Base-by-base conservation (phyloP, 83 land plant genomes). In the Diphasiastrum complanatum region DNA sequence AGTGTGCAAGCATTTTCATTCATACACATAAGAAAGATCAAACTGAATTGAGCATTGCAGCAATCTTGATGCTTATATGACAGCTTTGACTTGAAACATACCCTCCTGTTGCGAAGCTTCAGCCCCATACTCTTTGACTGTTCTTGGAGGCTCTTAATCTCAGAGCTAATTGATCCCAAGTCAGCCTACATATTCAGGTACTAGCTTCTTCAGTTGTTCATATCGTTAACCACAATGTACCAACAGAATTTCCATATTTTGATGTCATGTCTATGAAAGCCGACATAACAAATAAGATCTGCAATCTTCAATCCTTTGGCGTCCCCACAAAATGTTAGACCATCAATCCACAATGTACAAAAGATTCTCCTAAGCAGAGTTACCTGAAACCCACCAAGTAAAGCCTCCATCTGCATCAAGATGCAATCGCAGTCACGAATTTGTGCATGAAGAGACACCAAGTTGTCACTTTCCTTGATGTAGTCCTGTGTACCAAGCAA, bases 321-420 rank as follows among this genome's bases (percentile, higher is more conserved):
- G n/a, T n/a, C n/a, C n/a, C n/a, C n/a, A n/a, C n/a, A n/a, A n/a
- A n/a, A n/a, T n/a, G n/a, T n/a, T n/a, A n/a, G 6, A 49, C 18
- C 19, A 11, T 38, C 66, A 35, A 19, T 41, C n/a, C 36, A 5
- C 30, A 16, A 60, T 24, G 29, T 61, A 31, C 26, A 48, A 14
- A 14, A 47, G 22, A 63, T 2, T 29, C 2, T 62, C 37, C 30
- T 27, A 59, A 38, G 43, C 25, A 33, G 4, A 26, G 2, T 56
- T 79, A 95, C 99, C 97, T 95, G 99, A 72, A 95, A 95, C 47
- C 99, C 99, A 62, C 86, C 82, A 45, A 95, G 86, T 41, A 95
- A 81, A 27, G 86, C 65, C 70, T 95, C 99, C 99, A 95, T 95
- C 46, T 95, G 90, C 18, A 92, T 78, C 34, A 95, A 73, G 20